Evolutionary conservation across 441 rosid genomes (phyloP).

Genomic region (Populus hybrid): DNA sequence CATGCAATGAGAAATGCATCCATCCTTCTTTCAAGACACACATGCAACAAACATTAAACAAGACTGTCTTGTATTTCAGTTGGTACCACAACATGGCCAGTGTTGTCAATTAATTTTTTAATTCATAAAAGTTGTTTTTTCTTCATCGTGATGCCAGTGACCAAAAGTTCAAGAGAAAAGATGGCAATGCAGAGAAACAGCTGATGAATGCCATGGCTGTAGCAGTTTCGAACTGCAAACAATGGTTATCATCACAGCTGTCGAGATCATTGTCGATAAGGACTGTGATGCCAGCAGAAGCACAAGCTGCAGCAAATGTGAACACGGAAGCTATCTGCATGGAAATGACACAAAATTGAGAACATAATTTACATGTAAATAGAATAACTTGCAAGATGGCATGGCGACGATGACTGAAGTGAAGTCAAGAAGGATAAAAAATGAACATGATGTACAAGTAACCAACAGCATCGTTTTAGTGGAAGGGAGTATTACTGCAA

Average conservation of each 20-base stretch:
- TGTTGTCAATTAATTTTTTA: background rate
- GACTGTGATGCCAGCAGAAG: conserved; percentile 78
- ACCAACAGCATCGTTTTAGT: background rate
- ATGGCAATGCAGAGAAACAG: conserved; percentile 67
- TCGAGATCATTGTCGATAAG: conserved; percentile 69
- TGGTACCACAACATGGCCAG: conserved; percentile 5
- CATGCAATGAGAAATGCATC: background rate
- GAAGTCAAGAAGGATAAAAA: background rate
- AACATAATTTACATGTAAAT: background rate
- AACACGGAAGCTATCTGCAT: conserved; percentile 74
- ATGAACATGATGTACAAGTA: background rate
- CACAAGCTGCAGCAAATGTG: conserved; percentile 75
- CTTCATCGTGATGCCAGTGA: conserved; percentile 57
- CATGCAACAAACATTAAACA: conserved; percentile 12
- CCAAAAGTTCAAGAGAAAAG: conserved; percentile 72
- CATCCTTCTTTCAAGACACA: conserved; percentile 8
- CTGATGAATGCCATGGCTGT: conserved; percentile 76
- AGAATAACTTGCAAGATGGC: background rate
- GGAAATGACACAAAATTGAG: background rate
- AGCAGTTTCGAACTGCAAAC: conserved; percentile 64
- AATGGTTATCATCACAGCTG: conserved; percentile 52
- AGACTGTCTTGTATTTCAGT: background rate
- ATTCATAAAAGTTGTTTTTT: background rate
- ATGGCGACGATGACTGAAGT: background rate
- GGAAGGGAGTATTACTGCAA: background rate